Evolutionary conservation across 805 yeast genomes (phyloP), one percentile per base, ranked within the genome.

Genomic region (Starmerella sp.): DNA sequence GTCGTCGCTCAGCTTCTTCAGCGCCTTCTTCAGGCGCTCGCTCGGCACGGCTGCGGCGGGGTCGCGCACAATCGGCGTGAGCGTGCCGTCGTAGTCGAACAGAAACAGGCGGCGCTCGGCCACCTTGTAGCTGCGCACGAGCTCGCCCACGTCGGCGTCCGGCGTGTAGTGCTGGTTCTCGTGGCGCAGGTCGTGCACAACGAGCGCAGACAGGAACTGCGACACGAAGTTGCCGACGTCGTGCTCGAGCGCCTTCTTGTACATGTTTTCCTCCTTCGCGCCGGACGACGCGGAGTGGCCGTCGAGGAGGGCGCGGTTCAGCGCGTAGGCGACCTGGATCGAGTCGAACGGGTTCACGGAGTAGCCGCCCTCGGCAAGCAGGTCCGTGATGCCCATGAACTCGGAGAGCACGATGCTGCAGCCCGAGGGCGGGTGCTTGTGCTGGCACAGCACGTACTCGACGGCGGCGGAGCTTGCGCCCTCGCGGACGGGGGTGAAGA

Each of bases 1-100:
- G 67, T 91, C 97, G 13, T 75, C 73, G 2, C 84, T 75, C 52
- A 93, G 74, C 34, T 74, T 72, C 31, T 77, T 74, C 56, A 93
- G 69, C 11, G 84, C 79, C 8, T 74, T 69, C 53, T 79, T 75
- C 46, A 93, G 73, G 61, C 84, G 76, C 3, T 83, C 81, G 0
- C 95, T 82, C 3, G 99, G 98, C 43, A 93, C 85, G 0, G 98
- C 98, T 0, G 97, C 97, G n/a, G 91, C 88, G 1, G 99, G 99
- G 63, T 93, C 97, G 41, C 81, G 78, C 4, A 93, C 98, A 65
- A 93, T 93, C 13, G 97, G 97, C 0, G 98, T 88, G 62, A 93
- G 75, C 1, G 99, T 93, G 32, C 99, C 99, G 67, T 93, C 99
- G 67, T 93, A 93, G 71, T 93, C 99, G 71, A 93, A 90, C 63